These are phyloP conservation scores for Metschnikowia koreensis DNA, from an alignment of 805 yeast species.

Conservation along the genomic window DNA sequence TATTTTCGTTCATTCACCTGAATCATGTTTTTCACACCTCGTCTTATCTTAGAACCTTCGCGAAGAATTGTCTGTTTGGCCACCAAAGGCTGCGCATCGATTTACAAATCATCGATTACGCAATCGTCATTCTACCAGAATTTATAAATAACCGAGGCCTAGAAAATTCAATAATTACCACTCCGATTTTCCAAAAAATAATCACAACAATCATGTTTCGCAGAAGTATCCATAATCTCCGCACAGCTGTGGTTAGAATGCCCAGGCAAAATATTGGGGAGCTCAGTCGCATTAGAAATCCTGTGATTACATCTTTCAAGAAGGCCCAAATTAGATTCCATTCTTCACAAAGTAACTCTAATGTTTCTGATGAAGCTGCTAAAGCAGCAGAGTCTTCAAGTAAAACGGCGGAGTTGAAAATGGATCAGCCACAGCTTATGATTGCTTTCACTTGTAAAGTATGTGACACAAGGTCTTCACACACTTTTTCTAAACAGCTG, in stretches of 20 bases:
- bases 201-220: not conserved
- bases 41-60: not conserved
- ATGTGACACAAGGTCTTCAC: conserved; percentile 81
- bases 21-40: not conserved
- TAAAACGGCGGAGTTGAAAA: conserved; percentile 36
- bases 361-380: not conserved
- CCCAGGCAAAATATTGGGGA: not conserved
- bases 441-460: conserved; percentile 90
- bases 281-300: not conserved
- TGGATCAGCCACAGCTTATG: conserved; percentile 77
- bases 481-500: conserved; percentile 89
- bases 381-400: not conserved
- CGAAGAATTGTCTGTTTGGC: not conserved
- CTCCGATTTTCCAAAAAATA: not conserved
- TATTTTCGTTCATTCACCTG: too few species aligned
- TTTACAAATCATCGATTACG: not conserved
- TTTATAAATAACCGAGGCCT: not conserved
- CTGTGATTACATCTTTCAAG: not conserved
- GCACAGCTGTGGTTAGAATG: not conserved
- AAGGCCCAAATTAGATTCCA: conserved; percentile 2
- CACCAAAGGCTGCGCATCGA: not conserved
- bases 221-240: not conserved
- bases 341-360: not conserved
- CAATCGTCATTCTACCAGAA: not conserved
- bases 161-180: too few species aligned